phyloP scores from a whole-genome alignment of 371 early-diverging fungal genomes.

The Fennellomyces sp. region DNA sequence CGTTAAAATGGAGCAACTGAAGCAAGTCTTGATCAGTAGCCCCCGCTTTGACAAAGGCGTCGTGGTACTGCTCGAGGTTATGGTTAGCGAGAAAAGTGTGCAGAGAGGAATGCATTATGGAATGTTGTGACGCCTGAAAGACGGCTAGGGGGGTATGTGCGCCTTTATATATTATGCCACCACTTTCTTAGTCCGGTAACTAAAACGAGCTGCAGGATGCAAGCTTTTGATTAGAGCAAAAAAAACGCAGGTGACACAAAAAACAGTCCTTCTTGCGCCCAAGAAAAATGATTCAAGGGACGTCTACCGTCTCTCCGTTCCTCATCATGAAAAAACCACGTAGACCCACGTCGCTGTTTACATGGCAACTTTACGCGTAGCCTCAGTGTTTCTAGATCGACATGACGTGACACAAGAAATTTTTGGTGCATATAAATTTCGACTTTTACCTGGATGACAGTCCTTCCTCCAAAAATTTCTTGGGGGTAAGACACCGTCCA shows the following conservation, averaged over 20 bases:
- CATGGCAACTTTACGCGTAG: neutral
- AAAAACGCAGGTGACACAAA: neutral
- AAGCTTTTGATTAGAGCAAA: slow-evolving; percentile 1
- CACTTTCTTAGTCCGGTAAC: too few species aligned
- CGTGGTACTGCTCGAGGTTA: slow-evolving; percentile 48
- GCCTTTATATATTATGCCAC: too few species aligned
- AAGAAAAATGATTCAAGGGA: too few species aligned
- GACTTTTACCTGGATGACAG: too few species aligned
- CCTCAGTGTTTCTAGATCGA: neutral
- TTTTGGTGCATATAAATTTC: too few species aligned
- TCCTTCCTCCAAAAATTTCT: too few species aligned
- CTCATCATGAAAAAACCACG: neutral
- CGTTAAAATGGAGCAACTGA: slow-evolving; percentile 51
- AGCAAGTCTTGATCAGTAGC: slow-evolving; percentile 50
- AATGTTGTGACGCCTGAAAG: neutral
- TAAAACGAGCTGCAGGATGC: too few species aligned
- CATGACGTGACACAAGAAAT: neutral
- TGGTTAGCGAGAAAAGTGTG: slow-evolving; percentile 38
- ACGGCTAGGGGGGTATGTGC: too few species aligned
- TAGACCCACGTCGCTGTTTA: neutral
- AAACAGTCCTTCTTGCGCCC: neutral
- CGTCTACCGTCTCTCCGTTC: neutral
- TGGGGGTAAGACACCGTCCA: too few species aligned
- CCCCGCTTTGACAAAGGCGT: slow-evolving; percentile 51
- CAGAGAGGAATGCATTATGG: slow-evolving; percentile 1